phyloP scores from a whole-genome alignment of 2,329 filamentous ascomycete species.

The Seiridium unicorne region DNA sequence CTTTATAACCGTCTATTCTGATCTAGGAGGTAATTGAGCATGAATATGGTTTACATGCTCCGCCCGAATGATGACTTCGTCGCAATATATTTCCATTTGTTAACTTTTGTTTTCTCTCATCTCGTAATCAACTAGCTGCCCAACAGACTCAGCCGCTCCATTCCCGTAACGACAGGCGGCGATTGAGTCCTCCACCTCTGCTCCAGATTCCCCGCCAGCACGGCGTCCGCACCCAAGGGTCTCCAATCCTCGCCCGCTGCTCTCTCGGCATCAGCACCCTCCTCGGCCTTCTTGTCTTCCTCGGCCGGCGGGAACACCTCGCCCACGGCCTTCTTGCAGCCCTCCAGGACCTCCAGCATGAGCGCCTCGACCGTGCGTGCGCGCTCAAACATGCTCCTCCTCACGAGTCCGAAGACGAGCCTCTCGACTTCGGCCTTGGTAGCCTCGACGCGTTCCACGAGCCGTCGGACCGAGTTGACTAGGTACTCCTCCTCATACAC shows the following conservation, averaged over 20 bases:
- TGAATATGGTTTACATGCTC: too few species aligned
- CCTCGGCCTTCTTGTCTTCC: constrained; percentile 18
- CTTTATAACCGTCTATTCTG: too few species aligned
- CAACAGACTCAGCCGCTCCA: constrained; percentile 50
- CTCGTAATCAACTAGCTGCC: constrained; percentile 29
- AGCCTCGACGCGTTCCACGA: constrained; percentile 79
- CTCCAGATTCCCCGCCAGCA: constrained; percentile 49
- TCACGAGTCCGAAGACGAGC: constrained; percentile 73
- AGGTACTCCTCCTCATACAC: constrained; percentile 99
- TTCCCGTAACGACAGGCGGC: constrained; percentile 45
- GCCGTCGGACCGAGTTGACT: constrained; percentile 77
- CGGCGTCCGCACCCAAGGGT: constrained; percentile 49
- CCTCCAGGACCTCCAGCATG: constrained; percentile 70
- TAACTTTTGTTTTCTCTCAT: neutral
- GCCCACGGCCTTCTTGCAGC: constrained; percentile 63
- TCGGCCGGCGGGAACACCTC: constrained; percentile 60
- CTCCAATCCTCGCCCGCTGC: constrained; percentile 16
- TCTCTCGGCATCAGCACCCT: constrained; percentile 10
- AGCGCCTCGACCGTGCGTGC: constrained; percentile 74
- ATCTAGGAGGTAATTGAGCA: too few species aligned
- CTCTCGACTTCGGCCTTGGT: constrained; percentile 70
- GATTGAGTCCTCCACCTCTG: constrained; percentile 43
- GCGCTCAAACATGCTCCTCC: constrained; percentile 83
- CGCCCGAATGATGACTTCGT: too few species aligned
- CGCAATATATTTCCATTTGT: neutral